A percentile compares a stretch with the other conserved stretches of the same genome.
Conservation (phyloP, 768 basidiomycete genomes). For the Lactarius tabidus region DNA sequence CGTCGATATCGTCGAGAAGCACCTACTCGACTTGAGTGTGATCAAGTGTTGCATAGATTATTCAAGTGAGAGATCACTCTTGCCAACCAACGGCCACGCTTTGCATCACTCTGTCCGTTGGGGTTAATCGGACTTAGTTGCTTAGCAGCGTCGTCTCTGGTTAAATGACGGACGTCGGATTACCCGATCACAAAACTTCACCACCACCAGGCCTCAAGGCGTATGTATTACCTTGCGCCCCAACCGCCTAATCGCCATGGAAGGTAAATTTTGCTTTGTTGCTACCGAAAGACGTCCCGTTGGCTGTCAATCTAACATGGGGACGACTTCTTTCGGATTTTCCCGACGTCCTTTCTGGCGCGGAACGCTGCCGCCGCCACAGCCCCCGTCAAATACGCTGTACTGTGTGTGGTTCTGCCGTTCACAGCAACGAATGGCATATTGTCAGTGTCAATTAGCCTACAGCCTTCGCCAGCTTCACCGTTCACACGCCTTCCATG, state of each 20-base stretch:
- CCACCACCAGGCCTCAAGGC: not conserved
- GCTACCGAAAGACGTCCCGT: not conserved
- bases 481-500: not conserved
- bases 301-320: not conserved
- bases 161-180: not conserved
- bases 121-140: not conserved
- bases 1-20: not conserved
- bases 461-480: not conserved
- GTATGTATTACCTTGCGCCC: not conserved
- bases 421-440: not conserved
- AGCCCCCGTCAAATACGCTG: not conserved
- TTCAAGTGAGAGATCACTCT: not conserved
- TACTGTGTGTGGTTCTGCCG: not conserved
- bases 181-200: not conserved
- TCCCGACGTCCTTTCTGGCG: not conserved
- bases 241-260: not conserved
- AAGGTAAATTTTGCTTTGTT: not conserved
- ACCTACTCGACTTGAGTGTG: not conserved
- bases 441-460: not conserved
- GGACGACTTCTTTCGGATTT: not conserved
- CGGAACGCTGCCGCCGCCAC: too few relatives aligned
- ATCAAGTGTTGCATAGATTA: not conserved
- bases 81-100: not conserved
- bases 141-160: not conserved
- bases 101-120: not conserved